These are phyloP conservation scores for Arthrobotrys megalospora DNA, from an alignment of 2,329 filamentous ascomycete genomes.

Conservation along the genomic window DNA sequence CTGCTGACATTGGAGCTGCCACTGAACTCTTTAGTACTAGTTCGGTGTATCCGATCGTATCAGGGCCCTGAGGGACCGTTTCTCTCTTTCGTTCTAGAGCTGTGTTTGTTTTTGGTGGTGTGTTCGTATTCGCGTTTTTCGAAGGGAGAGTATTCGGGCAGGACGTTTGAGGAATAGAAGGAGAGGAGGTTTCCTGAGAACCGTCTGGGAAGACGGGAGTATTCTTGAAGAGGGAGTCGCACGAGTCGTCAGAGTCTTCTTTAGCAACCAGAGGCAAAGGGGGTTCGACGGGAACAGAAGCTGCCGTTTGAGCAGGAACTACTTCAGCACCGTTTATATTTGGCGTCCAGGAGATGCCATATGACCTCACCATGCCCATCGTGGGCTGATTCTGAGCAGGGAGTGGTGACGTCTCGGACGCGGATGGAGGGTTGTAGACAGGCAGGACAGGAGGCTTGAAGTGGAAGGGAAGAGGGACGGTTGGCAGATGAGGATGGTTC, in stretches of 20 bases:
- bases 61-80: background rate
- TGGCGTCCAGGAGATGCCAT: constrained; percentile 13
- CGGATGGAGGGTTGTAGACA: background rate
- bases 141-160: constrained; percentile 22
- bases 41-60: background rate
- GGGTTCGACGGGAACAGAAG: background rate
- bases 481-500: background rate
- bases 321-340: constrained; percentile 5
- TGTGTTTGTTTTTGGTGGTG: background rate
- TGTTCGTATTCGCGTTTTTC: background rate
- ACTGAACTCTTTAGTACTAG: constrained; percentile 5
- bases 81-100: background rate
- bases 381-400: constrained; percentile 6
- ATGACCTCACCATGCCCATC: constrained; percentile 43
- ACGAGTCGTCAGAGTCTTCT: constrained; percentile 53
- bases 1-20: background rate
- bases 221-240: constrained; percentile 45
- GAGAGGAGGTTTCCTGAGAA: constrained; percentile 17
- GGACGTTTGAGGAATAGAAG: background rate
- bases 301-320: background rate
- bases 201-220: constrained; percentile 40
- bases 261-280: background rate
- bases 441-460: background rate
- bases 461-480: background rate
- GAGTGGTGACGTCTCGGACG: background rate